Evolutionary conservation across 2,329 filamentous ascomycete genomes (phyloP).

Genomic region (Xylariomycetidae sp.): DNA sequence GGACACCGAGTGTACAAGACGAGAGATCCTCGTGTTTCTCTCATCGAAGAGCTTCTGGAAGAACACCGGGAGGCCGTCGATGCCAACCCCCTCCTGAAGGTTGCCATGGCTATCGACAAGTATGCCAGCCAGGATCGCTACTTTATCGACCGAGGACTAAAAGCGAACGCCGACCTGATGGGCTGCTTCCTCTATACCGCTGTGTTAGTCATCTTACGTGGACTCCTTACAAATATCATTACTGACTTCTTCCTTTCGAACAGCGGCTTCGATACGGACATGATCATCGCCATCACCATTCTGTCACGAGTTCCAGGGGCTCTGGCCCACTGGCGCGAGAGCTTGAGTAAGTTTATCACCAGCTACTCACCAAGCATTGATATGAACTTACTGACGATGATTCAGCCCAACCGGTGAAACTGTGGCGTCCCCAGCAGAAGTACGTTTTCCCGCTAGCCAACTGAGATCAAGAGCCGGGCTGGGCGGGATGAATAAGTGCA

Average conservation of each 20-base stretch:
- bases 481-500: no score
- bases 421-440: slow-evolving; percentile 28
- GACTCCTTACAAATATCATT: neutral
- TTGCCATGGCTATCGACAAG: slow-evolving; percentile 34
- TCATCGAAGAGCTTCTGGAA: slow-evolving; percentile 20
- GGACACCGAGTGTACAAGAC: slow-evolving; percentile 25
- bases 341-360: slow-evolving; percentile 23
- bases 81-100: slow-evolving; percentile 29
- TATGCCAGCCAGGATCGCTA: slow-evolving; percentile 31
- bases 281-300: slow-evolving; percentile 24
- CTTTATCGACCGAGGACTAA: slow-evolving; percentile 31
- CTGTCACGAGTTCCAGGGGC: slow-evolving; percentile 22
- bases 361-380: neutral
- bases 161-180: slow-evolving; percentile 41
- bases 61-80: slow-evolving; percentile 18
- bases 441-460: slow-evolving; percentile 17
- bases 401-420: slow-evolving; percentile 22
- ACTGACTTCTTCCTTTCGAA: slow-evolving; percentile 1
- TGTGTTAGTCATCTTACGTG: slow-evolving; percentile 18
- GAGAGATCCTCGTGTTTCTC: slow-evolving; percentile 18
- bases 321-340: slow-evolving; percentile 28
- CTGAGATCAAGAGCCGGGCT: no score
- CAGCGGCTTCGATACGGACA: slow-evolving; percentile 25
- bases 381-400: neutral
- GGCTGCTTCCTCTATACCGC: slow-evolving; percentile 37